Conservation (phyloP, 768 basidiomycete species). For the Xerocomellus chrysenteron region DNA sequence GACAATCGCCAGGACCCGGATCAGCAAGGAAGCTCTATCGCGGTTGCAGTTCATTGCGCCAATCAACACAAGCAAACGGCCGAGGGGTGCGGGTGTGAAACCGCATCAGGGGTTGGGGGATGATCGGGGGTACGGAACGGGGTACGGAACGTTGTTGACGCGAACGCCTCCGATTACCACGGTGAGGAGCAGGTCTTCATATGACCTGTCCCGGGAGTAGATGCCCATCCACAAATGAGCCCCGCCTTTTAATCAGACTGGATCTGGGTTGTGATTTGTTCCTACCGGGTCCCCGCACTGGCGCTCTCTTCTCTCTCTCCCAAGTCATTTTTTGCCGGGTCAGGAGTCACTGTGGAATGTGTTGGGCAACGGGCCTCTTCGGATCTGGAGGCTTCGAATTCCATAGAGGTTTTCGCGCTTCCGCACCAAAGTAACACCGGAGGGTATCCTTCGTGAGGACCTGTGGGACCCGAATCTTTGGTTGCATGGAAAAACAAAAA, state of each 20-base stretch:
- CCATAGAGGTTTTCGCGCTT: slow-evolving; percentile 13
- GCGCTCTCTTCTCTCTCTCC: background rate
- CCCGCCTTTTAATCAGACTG: slow-evolving; percentile 18
- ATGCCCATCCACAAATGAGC: slow-evolving; percentile 4
- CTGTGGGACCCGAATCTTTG: background rate
- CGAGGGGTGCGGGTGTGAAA: background rate
- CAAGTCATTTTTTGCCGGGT: background rate
- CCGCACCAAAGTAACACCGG: slow-evolving; percentile 7
- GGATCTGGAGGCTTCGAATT: slow-evolving; percentile 15
- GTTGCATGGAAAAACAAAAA: background rate
- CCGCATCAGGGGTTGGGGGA: slow-evolving; percentile 1
- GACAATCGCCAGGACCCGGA: slow-evolving; percentile 31
- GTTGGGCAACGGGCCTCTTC: slow-evolving; percentile 8
- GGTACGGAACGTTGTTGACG: slow-evolving; percentile 9
- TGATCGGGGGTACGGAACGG: slow-evolving; percentile 6
- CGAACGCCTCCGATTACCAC: slow-evolving; percentile 24
- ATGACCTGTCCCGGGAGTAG: slow-evolving; percentile 20
- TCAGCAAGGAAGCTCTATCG: slow-evolving; percentile 26
- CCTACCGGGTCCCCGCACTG: slow-evolving; percentile 13
- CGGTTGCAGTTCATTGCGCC: slow-evolving; percentile 9
- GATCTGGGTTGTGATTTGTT: slow-evolving; percentile 14
- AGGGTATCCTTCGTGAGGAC: background rate
- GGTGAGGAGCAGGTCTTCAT: slow-evolving; percentile 14
- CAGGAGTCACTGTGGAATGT: background rate
- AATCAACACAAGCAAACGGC: slow-evolving; percentile 18